These are phyloP conservation scores for Crithidia fasciculata DNA, from an alignment of 208 protist genomes.

Conservation along the genomic window DNA sequence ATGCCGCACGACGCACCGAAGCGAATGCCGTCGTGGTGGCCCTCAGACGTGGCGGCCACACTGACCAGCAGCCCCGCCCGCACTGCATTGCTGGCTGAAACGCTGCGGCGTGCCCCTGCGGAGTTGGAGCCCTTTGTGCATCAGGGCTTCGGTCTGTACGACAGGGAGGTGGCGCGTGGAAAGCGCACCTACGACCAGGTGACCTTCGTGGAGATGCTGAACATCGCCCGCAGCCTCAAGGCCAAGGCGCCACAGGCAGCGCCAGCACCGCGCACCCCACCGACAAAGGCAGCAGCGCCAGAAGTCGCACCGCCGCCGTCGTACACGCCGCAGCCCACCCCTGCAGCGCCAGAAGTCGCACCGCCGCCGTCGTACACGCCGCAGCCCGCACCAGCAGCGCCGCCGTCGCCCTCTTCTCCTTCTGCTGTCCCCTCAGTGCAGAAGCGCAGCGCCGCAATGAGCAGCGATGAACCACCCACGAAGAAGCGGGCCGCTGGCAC, in stretches of 20 bases:
- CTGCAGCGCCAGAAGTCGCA: background rate
- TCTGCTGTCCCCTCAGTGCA: background rate
- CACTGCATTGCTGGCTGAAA: slow-evolving; percentile 46
- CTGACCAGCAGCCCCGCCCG: slow-evolving; percentile 13
- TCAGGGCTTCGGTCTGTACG: slow-evolving; percentile 67
- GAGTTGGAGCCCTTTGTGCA: slow-evolving; percentile 62
- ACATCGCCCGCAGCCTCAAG: slow-evolving; percentile 62
- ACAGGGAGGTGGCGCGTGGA: slow-evolving; percentile 59
- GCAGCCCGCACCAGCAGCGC: background rate
- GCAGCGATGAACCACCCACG: slow-evolving; percentile 1
- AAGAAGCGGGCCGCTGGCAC: background rate
- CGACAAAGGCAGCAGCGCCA: too few relatives aligned
- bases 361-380: background rate
- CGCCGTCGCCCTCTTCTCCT: background rate
- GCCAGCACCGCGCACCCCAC: background rate
- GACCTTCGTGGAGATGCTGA: slow-evolving; percentile 73
- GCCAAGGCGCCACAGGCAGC: slow-evolving; percentile 20
- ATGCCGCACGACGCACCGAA: slow-evolving; percentile 64
- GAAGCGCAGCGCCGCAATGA: slow-evolving; percentile 13
- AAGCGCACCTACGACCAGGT: slow-evolving; percentile 61
- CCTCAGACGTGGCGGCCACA: background rate
- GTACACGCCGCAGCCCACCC: background rate
- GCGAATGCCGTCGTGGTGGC: slow-evolving; percentile 34
- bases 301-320: slow-evolving; percentile 1
- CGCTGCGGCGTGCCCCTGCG: slow-evolving; percentile 48